Base-by-base conservation (phyloP, 768 basidiomycete genomes). In the Galerina sulciceps region DNA sequence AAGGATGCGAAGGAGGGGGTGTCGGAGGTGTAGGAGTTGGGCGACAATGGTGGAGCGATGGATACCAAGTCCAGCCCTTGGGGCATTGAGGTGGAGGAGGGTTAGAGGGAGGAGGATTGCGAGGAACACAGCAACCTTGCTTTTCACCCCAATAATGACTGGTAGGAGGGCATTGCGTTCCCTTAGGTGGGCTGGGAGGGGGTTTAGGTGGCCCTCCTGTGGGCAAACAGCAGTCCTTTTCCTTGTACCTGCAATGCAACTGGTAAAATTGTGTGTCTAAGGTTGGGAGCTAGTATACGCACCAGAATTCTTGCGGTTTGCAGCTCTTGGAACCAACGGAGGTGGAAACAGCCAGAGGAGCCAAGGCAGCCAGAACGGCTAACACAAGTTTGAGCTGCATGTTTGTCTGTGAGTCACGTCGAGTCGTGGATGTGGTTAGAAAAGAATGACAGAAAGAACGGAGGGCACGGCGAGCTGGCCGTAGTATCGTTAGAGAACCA, bases 91-190 rank as follows among this genome's bases (percentile, higher is more conserved):
- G 85, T n/a, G 77, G 70, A 36, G 84, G 81, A 18, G 70, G 71
- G 61, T 73, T 71, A 6, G 69, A 57, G 31, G 73, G 68, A 36
- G 73, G 70, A 14, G 80, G 81, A 60, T 78, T 65, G 46, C 70
- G 70, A 53, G 87, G 86, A 22, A 81, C 76, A 67, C 85, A 87
- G 73, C 84, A 87, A 18, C 75, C 72, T 64, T 81, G 75, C 20
- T 69, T 71, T 4, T 61, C 52, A 58, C 73, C 69, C 85, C 85
- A 87, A 66, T 82, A 84, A 72, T 82, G 80, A 40, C 67, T 73
- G 49, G 69, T 72, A 20, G 76, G 73, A 36, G 83, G 84, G 71
- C 83, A 83, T 11, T 73, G 60, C 22, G 69, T 74, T 46, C 78
- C 81, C 43, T 72, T 72, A 22, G 84, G 83, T n/a, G 85, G 83